Evolutionary conservation across 306 rosid genomes (phyloP), one percentile per base, ranked within the genome.

Genomic region (Vigna unguiculata): DNA sequence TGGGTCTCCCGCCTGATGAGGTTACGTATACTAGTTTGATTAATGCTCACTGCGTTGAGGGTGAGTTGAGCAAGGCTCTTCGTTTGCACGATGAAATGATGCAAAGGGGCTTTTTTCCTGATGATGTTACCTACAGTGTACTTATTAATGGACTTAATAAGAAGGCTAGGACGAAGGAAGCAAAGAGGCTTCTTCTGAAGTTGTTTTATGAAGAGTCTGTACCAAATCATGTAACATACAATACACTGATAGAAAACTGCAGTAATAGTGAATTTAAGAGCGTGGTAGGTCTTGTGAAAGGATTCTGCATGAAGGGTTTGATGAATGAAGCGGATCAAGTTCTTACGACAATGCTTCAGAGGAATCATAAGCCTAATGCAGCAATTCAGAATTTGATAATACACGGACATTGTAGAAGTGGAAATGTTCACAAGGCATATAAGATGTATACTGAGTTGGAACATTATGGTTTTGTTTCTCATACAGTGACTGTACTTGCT

Each of bases 271-370:
- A 86, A 67, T 90, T 90, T 85, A 91, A 85, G 87, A 86, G 90
- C 71, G 90, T 86, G 53, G 90, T 76, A 20, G 93, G 90, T 74
- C 96, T 94, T 73, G 82, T 91, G 16, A 91, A 91, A 84, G 97
- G 98, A 54, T 94, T 94, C 81, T 91, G 96, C 78, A 87, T 85
- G 93, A 94, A 90, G 87, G 97, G 96, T 54, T 85, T 94, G 83
- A 90, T 91, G 97, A 78, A 86, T 75, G 93, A 94, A 80, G 97
- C 97, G 17, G 96, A 91, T 51, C 84, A 36, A 83, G 94, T 90
- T 71, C 83, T 91, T 41, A 83, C 87, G 79, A 83, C 85, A 16
- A 90, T 91, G 90, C 83, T 86, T 72, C 80, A 77, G 77, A 91
- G 74, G 78, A 83, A 84, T 72, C 60, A 86, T 83, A 78, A 60